Percentiles rank a stretch among this genome's conserved stretches.
Evolutionary conservation across 495 filamentous ascomycete genomes (phyloP).

Genomic region (Cercophora scortea): DNA sequence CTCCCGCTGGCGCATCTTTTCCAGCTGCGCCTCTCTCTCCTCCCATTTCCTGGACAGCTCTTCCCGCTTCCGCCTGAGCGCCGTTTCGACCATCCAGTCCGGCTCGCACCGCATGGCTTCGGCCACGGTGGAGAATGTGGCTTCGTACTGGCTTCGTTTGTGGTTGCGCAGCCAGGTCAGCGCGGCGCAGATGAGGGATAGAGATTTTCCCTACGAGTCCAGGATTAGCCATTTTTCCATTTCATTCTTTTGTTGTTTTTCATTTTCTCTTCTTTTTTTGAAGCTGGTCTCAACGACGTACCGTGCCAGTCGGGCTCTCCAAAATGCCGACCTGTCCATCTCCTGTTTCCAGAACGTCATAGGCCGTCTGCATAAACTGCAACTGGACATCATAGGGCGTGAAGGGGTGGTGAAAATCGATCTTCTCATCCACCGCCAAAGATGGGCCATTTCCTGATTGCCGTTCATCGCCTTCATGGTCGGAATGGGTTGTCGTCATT

Average conservation of each 20-base stretch:
- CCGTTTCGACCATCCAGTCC: slow-evolving; percentile 77
- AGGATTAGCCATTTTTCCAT: neutral
- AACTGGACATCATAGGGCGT: slow-evolving; percentile 85
- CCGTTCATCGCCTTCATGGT: neutral
- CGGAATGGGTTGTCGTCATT: too few relatives aligned
- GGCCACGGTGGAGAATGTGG: slow-evolving; percentile 20
- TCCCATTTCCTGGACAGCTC: slow-evolving; percentile 57
- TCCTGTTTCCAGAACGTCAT: slow-evolving; percentile 70
- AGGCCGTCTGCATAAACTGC: slow-evolving; percentile 83
- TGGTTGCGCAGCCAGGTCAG: slow-evolving; percentile 89
- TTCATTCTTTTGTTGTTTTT: too few relatives aligned
- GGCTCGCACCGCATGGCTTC: slow-evolving; percentile 65
- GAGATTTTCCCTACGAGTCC: slow-evolving; percentile 71
- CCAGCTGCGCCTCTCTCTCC: slow-evolving; percentile 64
- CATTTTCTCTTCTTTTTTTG: neutral
- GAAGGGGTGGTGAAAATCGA: slow-evolving; percentile 85
- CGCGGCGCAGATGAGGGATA: slow-evolving; percentile 88
- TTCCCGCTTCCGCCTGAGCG: slow-evolving; percentile 57
- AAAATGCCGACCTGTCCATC: slow-evolving; percentile 78
- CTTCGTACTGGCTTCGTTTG: slow-evolving; percentile 60
- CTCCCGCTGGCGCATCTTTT: slow-evolving; percentile 62
- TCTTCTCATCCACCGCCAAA: neutral
- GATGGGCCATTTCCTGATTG: neutral
- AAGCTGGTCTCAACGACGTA: slow-evolving; percentile 17
- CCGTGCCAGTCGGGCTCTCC: slow-evolving; percentile 82